Evolutionary conservation across 129 eudicot species (phyloP), one percentile per base, ranked within the genome.

Genomic region (Helichrysum umbraculigerum): DNA sequence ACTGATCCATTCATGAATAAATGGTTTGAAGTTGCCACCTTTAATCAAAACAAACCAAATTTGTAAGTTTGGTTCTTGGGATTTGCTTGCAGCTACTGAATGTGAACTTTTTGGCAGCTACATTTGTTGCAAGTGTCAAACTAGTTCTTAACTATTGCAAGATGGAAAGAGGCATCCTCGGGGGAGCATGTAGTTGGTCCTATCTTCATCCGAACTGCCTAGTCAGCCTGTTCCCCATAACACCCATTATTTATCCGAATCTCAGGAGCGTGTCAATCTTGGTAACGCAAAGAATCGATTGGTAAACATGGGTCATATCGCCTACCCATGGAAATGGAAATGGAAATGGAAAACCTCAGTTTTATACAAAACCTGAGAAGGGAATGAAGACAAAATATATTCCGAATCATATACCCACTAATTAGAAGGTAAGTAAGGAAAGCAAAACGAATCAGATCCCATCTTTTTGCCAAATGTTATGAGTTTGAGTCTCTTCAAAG

Each of bases 91-190:
- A 29, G 30, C 39, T 63, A 29, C 32, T 63, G 2, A 14, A 63
- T 12, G 68, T 30, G 20, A 62, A 62, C 7, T 14, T 29, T 25
- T 62, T 62, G 60, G 22, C 60, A 54, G n/a, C 68, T 62, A 1
- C 3, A 17, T 32, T 17, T 28, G 14, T 21, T 4, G 5, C 11
- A 56, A 6, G 9, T 10, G 25, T 29, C 21, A 32, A 12, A 28
- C 37, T 1, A 62, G 44, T 32, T 6, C 70, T 15, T 29, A 6
- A 3, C 25, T 37, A 16, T 10, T 83, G 66, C 51, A 89, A 92
- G 96, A 86, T 89, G 96, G 96, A 85, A 89, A 79, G 88, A 89
- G 79, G 96, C 85, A 42, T 81, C 87, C 56, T 77, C 92, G 7
- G 82, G 85, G 79, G 90, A 89, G 29, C 96, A 87, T 61, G 85